Conservation (phyloP, 192 early-diverging fungal genomes). For the Coemansia sp. region DNA sequence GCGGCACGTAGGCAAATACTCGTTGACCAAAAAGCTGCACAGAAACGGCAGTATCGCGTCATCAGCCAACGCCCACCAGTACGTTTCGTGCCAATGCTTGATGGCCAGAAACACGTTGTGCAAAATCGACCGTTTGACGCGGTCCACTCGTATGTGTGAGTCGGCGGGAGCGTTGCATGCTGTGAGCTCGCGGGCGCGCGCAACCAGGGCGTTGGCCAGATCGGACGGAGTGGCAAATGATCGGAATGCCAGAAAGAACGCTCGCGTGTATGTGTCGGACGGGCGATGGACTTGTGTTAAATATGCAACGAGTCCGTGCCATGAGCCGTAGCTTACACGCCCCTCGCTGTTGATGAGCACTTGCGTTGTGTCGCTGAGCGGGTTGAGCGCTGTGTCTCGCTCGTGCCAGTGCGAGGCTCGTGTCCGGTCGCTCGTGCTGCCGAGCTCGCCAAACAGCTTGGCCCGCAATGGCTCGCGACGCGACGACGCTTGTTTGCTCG, state of each 20-base stretch:
- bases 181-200: constrained; percentile 62
- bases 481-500: constrained; percentile 3
- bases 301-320: constrained; percentile 40
- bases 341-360: constrained; percentile 49
- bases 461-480: constrained; percentile 27
- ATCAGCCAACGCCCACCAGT: constrained; percentile 64
- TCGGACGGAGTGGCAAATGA: constrained; percentile 71
- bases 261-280: constrained; percentile 56
- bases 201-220: constrained; percentile 62
- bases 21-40: constrained; percentile 39
- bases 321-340: constrained; percentile 53
- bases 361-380: constrained; percentile 9
- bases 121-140: constrained; percentile 64
- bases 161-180: constrained; percentile 37
- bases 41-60: constrained; percentile 19
- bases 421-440: neutral
- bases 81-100: constrained; percentile 79
- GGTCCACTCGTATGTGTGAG: constrained; percentile 59
- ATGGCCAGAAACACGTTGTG: constrained; percentile 75
- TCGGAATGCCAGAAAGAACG: constrained; percentile 87
- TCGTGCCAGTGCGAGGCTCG: constrained; percentile 8
- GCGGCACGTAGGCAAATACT: constrained; percentile 22
- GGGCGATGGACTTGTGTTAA: constrained; percentile 54
- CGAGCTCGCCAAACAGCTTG: constrained; percentile 32
- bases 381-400: neutral